Percentiles rank a stretch among this genome's conserved stretches.
These are phyloP conservation scores for Eucalyptus cloeziana DNA, from an alignment of 345 rosid species.

Conservation along the genomic window DNA sequence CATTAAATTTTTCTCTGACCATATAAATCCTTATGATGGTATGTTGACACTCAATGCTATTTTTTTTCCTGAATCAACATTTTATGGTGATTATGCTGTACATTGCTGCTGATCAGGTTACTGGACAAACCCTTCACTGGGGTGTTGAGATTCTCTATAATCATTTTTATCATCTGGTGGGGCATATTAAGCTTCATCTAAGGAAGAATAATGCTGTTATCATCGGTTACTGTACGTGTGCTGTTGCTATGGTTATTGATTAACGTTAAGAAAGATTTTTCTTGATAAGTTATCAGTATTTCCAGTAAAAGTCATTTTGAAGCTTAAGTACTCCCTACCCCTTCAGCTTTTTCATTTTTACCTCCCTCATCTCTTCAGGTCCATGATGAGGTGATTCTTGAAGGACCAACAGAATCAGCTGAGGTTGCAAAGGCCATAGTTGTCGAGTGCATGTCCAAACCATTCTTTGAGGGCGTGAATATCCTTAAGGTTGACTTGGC, in stretches of 20 bases:
- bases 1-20: neutral
- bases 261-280: neutral
- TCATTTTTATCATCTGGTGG: neutral
- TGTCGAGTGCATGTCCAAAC: constrained; percentile 82
- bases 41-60: neutral
- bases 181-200: neutral
- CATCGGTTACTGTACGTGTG: neutral
- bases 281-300: neutral
- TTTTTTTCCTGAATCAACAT: neutral
- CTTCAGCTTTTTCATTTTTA: neutral
- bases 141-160: neutral
- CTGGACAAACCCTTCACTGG: neutral
- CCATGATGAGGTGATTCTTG: constrained; percentile 96
- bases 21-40: neutral
- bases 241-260: neutral
- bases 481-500: constrained; percentile 67
- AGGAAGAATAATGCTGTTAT: neutral
- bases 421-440: constrained; percentile 76
- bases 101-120: neutral
- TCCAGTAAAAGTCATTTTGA: neutral
- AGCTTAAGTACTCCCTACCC: neutral
- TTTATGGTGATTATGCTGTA: neutral
- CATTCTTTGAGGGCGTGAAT: constrained; percentile 69
- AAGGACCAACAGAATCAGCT: constrained; percentile 88
- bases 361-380: constrained; percentile 27